Base-by-base conservation (phyloP, 2,329 filamentous ascomycete genomes). In the Ascocoryne sarcoides region DNA sequence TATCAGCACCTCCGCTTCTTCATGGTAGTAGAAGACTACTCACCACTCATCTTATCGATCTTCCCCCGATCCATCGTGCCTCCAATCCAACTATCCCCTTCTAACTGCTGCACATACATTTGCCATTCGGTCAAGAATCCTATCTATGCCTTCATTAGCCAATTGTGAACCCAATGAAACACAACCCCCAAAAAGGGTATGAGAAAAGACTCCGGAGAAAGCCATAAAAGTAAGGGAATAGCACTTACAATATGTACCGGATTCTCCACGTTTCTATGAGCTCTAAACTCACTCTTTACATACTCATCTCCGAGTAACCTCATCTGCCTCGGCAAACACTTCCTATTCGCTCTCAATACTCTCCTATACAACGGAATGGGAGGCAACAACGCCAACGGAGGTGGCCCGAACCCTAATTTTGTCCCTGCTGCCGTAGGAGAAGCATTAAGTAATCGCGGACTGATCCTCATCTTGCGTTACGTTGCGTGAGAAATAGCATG, bases 111-210 rank as follows among this genome's bases (percentile, higher is more conserved):
- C 2, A 88, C 89, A 59, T 96, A 98, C 38, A 86, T 67, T 62
- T 98, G 92, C 90, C 90, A 98, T 62, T 96, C 89, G 0, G 85
- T 90, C 52, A 98, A 70, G 62, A 98, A 98, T 2, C 90, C 92
- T 54, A 96, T 87, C 87, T 94, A 50, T 5, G 10, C 35, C 10
- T n/a, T n/a, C 4, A 18, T 47, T 35, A 45, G 37, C 39, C 30
- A 8, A n/a, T 20, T 15, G 16, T n/a, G 3, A 29, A 21, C 5
- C 16, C 26, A 4, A 33, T n/a, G n/a, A n/a, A n/a, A n/a, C n/a
- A n/a, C n/a, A n/a, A n/a, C n/a, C n/a, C n/a, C n/a, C n/a, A n/a
- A n/a, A n/a, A n/a, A n/a, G n/a, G n/a, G n/a, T n/a, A n/a, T n/a
- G n/a, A n/a, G n/a, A n/a, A n/a, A n/a, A n/a, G n/a, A n/a, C n/a